Evolutionary conservation across 1,284 basidiomycete genomes (phyloP), one percentile per base, ranked within the genome.

Genomic region (Naganishia albida): DNA sequence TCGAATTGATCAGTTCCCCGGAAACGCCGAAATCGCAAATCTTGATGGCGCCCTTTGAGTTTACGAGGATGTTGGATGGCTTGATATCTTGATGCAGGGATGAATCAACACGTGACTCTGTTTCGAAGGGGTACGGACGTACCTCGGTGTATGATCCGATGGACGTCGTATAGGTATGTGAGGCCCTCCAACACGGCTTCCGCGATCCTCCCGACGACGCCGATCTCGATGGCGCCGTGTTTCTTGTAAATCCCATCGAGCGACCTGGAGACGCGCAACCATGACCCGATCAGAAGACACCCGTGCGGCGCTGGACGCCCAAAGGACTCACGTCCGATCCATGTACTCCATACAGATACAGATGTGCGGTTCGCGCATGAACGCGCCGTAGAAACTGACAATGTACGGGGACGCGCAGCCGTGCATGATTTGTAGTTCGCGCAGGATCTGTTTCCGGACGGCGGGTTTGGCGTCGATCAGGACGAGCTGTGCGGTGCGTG

Each of bases 91-190:
- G 26, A 49, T 25, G 28, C 15, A 15, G 10, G 38, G 40, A 34
- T 34, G 6, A 1, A 25, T 6, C 55, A 40, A 20, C 39, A 52
- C 4, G 43, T 8, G 49, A 15, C 39, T 12, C 46, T 18, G 43
- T 13, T 30, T 30, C 12, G 16, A 38, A 50, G 3, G 12, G 7
- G 40, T 12, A 23, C 8, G 25, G 53, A 78, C 85, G 64, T 70
- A 94, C 93, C 93, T 76, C 96, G 89, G 79, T 99, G 95, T 72
- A 99, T 99, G 79, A 99, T 99, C n/a, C 93, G 87, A 79, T 99
- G 96, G 1, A 89, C 90, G 75, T 99, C 96, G 78, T 99, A 99
- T n/a, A 99, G 85, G 78, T 99, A 99, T 16, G 91, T 93, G 74
- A 99, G 80, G 8, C 95, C 95, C 69, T 92, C 88, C 49, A 98